Evolutionary conservation across 1,284 basidiomycete genomes (phyloP), one percentile per base, ranked within the genome.

Genomic region (Ceratobasidium sp.): DNA sequence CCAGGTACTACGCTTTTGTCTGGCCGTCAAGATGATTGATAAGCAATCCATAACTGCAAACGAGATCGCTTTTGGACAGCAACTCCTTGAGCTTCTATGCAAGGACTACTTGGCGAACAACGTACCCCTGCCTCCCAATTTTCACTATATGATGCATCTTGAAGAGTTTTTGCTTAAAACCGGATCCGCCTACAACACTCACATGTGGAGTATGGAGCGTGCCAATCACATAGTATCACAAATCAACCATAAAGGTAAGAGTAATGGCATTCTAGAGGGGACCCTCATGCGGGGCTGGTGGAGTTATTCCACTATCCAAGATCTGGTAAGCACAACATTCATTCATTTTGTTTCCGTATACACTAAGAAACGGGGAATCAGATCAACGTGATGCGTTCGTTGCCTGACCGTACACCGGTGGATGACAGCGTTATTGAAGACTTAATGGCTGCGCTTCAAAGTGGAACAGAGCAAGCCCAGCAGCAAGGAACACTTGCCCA

Each of bases 251-350:
- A 67, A 67, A 28, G 64, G 64, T 4, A n/a, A 55, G 2, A 28
- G 50, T 4, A 26, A 45, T 0, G 64, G 64, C 1, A 36, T 67
- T 2, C 34, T 67, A 9, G 64, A 67, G 16, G 64, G 64, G 1
- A 55, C 64, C 2, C 9, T 67, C 4, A 67, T 67, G 64, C 21
- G 39, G 12, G 52, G 64, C 10, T 67, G 64, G 64, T 67, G 48
- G 64, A 41, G 64, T 18, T 2, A 39, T 23, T 45, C 6, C 6
- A 39, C 18, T 18, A 28, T 67, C 1, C 64, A 67, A 55, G 28
- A 26, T 16, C 26, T 67, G 41, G 41, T 10, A 23, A 32, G 16
- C 21, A 3, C 23, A 6, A 6, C 16, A 18, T 2, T 52, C 5
- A 2, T 8, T n/a, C 3, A 23, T 43, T 26, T 4, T 23, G 10